A percentile compares a stretch with the other conserved stretches of the same genome.
These are phyloP conservation scores for Saccharomycopsis sp. DNA, from an alignment of 805 yeast species.

Conservation along the genomic window DNA sequence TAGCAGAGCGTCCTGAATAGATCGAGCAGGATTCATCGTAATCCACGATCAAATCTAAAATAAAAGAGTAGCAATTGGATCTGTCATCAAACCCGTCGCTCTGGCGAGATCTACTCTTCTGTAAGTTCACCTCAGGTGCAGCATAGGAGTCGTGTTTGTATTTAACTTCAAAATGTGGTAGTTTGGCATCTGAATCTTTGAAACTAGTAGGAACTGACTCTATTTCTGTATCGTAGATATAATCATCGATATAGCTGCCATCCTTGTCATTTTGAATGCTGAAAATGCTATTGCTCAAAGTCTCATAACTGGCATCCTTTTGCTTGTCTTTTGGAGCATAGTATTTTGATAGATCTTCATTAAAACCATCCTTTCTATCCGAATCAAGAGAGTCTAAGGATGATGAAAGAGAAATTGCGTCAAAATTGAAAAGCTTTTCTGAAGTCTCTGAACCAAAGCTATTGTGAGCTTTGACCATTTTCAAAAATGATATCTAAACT, in stretches of 20 bases:
- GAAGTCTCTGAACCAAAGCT: neutral
- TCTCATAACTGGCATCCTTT: neutral
- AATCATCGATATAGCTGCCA: constrained; percentile 2
- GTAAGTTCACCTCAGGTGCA: constrained; percentile 1
- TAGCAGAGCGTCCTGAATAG: neutral
- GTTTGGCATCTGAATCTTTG: neutral
- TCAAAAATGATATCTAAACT: too few species aligned
- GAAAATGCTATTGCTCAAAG: neutral
- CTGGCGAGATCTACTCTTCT: neutral
- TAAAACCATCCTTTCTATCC: neutral
- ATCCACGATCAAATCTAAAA: constrained; percentile 19
- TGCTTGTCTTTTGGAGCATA: neutral
- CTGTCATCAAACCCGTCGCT: constrained; percentile 1
- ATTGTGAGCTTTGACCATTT: neutral
- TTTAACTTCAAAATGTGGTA: constrained; percentile 8
- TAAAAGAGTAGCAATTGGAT: constrained; percentile 19
- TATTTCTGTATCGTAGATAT: constrained; percentile 15
- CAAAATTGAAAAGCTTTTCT: constrained; percentile 2
- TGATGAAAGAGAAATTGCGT: neutral
- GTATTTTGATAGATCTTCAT: neutral
- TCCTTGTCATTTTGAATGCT: neutral
- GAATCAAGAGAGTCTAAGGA: neutral
- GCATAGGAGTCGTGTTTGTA: neutral
- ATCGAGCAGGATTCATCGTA: constrained; percentile 11
- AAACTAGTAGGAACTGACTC: constrained; percentile 10